These are phyloP conservation scores for Sporisorium exsertum DNA, from an alignment of 1,284 basidiomycete species.

Conservation along the genomic window DNA sequence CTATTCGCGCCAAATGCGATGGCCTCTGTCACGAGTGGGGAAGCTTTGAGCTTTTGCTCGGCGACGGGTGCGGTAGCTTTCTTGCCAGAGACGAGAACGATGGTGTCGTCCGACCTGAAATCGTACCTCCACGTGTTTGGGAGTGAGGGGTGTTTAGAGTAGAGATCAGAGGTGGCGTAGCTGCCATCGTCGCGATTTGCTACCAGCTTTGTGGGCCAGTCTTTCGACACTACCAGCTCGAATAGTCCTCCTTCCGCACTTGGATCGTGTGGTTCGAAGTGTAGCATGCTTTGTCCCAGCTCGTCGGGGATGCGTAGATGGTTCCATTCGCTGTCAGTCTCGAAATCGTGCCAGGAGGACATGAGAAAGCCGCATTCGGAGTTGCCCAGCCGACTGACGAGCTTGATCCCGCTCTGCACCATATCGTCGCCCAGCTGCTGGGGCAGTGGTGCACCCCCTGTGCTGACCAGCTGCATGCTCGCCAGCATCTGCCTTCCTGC, in stretches of 20 bases:
- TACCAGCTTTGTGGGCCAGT: slow-evolving; percentile 58
- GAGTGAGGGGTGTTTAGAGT: slow-evolving; percentile 16
- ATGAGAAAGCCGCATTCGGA: slow-evolving; percentile 72
- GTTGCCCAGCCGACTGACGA: slow-evolving; percentile 75
- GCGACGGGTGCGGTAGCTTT: slow-evolving; percentile 41
- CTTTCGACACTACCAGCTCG: slow-evolving; percentile 47
- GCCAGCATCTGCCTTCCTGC: slow-evolving; percentile 72
- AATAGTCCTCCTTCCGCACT: slow-evolving; percentile 12
- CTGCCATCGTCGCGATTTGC: slow-evolving; percentile 47
- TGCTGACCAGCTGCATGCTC: slow-evolving; percentile 74
- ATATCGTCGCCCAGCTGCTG: slow-evolving; percentile 75
- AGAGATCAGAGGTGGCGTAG: slow-evolving; percentile 57
- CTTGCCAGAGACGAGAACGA: slow-evolving; percentile 58
- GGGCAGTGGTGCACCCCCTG: slow-evolving; percentile 70
- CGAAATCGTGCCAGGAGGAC: slow-evolving; percentile 74
- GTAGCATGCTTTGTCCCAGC: slow-evolving; percentile 32
- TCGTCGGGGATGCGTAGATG: slow-evolving; percentile 72
- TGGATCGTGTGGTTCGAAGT: slow-evolving; percentile 33
- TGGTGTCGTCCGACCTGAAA: slow-evolving; percentile 49
- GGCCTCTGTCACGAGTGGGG: slow-evolving; percentile 37
- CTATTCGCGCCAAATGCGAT: slow-evolving; percentile 58
- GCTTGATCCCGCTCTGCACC: slow-evolving; percentile 73
- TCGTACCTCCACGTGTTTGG: slow-evolving; percentile 48
- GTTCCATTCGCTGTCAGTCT: slow-evolving; percentile 75
- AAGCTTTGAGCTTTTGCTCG: slow-evolving; percentile 39